These are phyloP conservation scores for Brachypodium distachyon DNA, from an alignment of 202 grass and related monocot genomes.

Conservation along the genomic window DNA sequence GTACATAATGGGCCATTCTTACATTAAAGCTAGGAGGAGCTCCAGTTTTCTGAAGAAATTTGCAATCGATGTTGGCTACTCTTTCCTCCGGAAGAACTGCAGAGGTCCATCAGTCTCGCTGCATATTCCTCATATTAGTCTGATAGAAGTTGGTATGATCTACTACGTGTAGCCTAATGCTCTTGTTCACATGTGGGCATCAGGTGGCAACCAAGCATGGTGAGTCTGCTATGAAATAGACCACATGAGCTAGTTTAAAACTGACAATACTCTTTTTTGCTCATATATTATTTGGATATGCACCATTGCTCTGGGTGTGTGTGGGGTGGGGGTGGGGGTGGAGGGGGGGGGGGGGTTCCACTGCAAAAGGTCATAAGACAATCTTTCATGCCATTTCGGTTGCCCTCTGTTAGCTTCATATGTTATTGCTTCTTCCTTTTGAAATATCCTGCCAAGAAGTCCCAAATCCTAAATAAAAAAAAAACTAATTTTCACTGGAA, in stretches of 20 bases:
- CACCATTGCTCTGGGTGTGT: neutral
- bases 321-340: too few species aligned
- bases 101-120: slow-evolving; percentile 80
- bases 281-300: neutral
- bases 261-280: neutral
- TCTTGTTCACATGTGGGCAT: slow-evolving; percentile 3
- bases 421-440: too few species aligned
- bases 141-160: slow-evolving; percentile 99
- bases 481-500: too few species aligned
- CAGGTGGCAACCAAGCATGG: slow-evolving; percentile 21
- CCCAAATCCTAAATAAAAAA: too few species aligned
- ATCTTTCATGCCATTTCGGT: neutral
- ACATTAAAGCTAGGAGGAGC: slow-evolving; percentile 88
- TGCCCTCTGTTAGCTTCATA: neutral
- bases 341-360: too few species aligned
- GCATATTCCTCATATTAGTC: slow-evolving; percentile 93
- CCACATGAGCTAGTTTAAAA: neutral
- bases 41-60: slow-evolving; percentile 81
- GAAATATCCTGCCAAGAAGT: too few species aligned
- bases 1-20: slow-evolving; percentile 88
- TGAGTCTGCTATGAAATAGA: neutral
- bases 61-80: slow-evolving; percentile 84
- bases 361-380: neutral
- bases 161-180: slow-evolving; percentile 67
- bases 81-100: slow-evolving; percentile 93